These are phyloP conservation scores for Sporormia fimetaria DNA, from an alignment of 495 filamentous ascomycete species.

Conservation along the genomic window DNA sequence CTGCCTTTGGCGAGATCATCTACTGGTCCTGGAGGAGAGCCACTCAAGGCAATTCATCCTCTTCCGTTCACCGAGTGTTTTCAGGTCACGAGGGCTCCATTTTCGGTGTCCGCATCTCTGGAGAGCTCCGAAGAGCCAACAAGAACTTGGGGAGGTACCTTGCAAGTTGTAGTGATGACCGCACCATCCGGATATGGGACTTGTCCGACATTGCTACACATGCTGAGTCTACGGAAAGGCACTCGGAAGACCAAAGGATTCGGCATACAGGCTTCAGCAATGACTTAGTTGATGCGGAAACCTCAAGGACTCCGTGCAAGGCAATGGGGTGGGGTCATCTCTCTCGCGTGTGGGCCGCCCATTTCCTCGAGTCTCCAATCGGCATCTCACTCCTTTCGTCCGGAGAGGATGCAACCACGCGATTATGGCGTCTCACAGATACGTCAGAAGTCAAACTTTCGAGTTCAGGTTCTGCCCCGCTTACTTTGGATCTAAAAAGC, in stretches of 20 bases:
- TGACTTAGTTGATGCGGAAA: slow-evolving; percentile 1
- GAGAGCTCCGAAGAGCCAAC: slow-evolving; percentile 36
- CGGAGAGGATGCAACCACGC: slow-evolving; percentile 66
- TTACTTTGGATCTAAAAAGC: too few species aligned
- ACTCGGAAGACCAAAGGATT: slow-evolving; percentile 32
- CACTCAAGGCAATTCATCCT: background rate
- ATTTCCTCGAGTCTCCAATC: slow-evolving; percentile 40
- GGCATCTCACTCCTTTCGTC: slow-evolving; percentile 41
- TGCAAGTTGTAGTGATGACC: slow-evolving; percentile 90
- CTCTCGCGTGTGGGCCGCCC: slow-evolving; percentile 81
- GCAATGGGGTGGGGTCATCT: slow-evolving; percentile 70
- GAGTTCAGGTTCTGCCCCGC: too few species aligned
- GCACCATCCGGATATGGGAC: slow-evolving; percentile 84
- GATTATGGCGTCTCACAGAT: slow-evolving; percentile 61
- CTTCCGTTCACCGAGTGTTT: slow-evolving; percentile 53
- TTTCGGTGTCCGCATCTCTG: slow-evolving; percentile 74
- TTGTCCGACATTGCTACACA: slow-evolving; percentile 42
- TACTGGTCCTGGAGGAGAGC: slow-evolving; percentile 60
- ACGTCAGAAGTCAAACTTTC: too few species aligned
- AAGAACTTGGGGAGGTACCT: slow-evolving; percentile 45
- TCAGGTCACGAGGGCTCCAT: slow-evolving; percentile 89
- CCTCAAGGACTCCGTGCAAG: slow-evolving; percentile 38
- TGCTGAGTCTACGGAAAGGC: slow-evolving; percentile 27
- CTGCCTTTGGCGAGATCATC: slow-evolving; percentile 85
- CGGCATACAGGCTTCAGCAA: slow-evolving; percentile 19